Conservation (phyloP, 306 rosid genomes). For the Corylus heterophylla region DNA sequence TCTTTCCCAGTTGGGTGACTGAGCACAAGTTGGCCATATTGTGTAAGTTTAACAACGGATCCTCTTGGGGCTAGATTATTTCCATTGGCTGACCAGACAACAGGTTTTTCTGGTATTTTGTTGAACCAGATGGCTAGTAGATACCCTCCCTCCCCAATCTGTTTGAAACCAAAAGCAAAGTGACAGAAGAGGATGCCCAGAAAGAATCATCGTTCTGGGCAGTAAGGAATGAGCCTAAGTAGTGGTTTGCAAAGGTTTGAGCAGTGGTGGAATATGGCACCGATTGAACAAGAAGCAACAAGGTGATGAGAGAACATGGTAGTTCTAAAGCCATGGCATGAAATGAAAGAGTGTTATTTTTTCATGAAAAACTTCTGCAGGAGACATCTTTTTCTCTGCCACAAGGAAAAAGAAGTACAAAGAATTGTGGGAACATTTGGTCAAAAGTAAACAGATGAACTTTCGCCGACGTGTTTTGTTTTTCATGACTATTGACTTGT, state of each 20-base stretch:
- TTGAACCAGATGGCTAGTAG: constrained; percentile 1
- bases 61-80: not conserved
- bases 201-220: not conserved
- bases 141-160: not conserved
- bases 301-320: not conserved
- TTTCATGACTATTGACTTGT: too few relatives aligned
- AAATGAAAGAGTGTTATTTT: not conserved
- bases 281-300: not conserved
- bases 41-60: not conserved
- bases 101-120: not conserved
- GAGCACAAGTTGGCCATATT: constrained; percentile 25
- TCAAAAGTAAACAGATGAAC: too few relatives aligned
- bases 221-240: not conserved
- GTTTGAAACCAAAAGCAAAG: not conserved
- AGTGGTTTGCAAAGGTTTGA: not conserved
- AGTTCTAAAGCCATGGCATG: not conserved
- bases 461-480: too few relatives aligned
- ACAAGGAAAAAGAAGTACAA: too few relatives aligned
- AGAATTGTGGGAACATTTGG: too few relatives aligned
- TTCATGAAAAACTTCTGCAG: too few relatives aligned
- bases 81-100: constrained; percentile 3
- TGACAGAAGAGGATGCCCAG: not conserved
- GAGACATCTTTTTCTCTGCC: too few relatives aligned
- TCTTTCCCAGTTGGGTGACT: constrained; percentile 19
- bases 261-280: not conserved